A percentile compares a stretch with the other conserved stretches of the same genome.
Evolutionary conservation across 192 early-diverging fungal genomes (phyloP).

Genomic region (Gigaspora rosea): DNA sequence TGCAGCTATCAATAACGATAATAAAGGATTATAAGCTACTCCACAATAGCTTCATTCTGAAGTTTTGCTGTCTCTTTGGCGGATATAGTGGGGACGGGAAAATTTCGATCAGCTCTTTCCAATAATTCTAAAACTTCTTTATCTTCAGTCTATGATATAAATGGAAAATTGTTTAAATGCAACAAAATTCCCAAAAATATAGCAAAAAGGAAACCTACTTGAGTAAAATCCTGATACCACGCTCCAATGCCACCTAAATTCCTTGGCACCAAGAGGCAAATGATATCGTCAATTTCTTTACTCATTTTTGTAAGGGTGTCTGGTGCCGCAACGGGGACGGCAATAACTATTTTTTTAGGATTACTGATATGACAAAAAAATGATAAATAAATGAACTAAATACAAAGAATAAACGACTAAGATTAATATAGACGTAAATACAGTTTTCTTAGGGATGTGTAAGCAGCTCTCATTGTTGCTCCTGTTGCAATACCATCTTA

Average conservation of each 20-base stretch:
- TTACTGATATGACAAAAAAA: conserved; percentile 4
- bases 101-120: not conserved
- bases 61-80: not conserved
- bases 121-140: conserved; percentile 28
- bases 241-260: conserved; percentile 16
- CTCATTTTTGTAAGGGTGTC: conserved; percentile 17
- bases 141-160: conserved; percentile 30
- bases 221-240: conserved; percentile 25
- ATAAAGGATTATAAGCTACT: not conserved
- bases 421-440: not conserved
- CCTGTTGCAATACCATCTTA: conserved; percentile 29
- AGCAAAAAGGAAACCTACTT: not conserved
- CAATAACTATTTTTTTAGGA: conserved; percentile 26
- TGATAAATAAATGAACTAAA: not conserved
- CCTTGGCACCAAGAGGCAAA: conserved; percentile 15
- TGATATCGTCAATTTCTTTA: conserved; percentile 23
- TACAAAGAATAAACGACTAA: not conserved
- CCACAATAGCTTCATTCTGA: not conserved
- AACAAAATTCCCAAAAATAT: not conserved
- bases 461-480: conserved; percentile 27
- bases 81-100: conserved; percentile 8
- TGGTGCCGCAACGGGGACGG: conserved; percentile 28
- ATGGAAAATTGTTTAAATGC: not conserved
- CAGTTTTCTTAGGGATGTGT: conserved; percentile 15
- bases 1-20: too few species aligned